phyloP scores from a whole-genome alignment of 169 alveolate species.

The Plasmodium malariae region DNA sequence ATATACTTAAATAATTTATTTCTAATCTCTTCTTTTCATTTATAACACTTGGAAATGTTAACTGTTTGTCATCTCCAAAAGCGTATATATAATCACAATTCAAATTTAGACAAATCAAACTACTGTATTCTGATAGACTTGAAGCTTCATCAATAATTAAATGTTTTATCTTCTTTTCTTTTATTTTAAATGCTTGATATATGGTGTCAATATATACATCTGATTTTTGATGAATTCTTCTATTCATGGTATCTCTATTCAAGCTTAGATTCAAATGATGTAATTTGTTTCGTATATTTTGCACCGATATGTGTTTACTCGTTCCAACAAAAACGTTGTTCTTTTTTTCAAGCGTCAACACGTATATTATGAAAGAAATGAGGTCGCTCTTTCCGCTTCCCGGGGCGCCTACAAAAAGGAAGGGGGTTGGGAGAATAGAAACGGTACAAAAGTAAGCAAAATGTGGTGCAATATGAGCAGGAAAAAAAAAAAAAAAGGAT shows the following conservation, averaged over 20 bases:
- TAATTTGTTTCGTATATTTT: constrained; percentile 31
- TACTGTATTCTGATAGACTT: constrained; percentile 57
- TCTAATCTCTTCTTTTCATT: constrained; percentile 44
- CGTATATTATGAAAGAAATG: constrained; percentile 38
- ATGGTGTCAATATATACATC: constrained; percentile 69
- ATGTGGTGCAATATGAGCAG: neutral
- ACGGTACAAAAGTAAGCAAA: neutral
- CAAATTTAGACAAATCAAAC: constrained; percentile 49
- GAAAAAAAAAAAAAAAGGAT: neutral
- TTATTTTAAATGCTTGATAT: constrained; percentile 72
- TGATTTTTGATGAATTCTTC: constrained; percentile 21
- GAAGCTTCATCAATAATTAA: constrained; percentile 75
- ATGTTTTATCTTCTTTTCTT: constrained; percentile 61
- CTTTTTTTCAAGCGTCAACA: constrained; percentile 37
- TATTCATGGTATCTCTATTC: constrained; percentile 30
- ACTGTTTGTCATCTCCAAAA: constrained; percentile 69
- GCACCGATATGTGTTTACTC: constrained; percentile 63
- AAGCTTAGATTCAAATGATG: constrained; percentile 37
- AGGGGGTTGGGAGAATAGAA: neutral
- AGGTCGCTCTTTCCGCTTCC: constrained; percentile 73
- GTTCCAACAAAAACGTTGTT: constrained; percentile 63
- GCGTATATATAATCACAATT: constrained; percentile 52
- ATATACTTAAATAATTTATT: constrained; percentile 68
- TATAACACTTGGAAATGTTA: constrained; percentile 63
- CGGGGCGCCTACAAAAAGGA: constrained; percentile 36